These are phyloP conservation scores for Penicillium corylophilum DNA, from an alignment of 2,329 filamentous ascomycete genomes.

Conservation along the genomic window DNA sequence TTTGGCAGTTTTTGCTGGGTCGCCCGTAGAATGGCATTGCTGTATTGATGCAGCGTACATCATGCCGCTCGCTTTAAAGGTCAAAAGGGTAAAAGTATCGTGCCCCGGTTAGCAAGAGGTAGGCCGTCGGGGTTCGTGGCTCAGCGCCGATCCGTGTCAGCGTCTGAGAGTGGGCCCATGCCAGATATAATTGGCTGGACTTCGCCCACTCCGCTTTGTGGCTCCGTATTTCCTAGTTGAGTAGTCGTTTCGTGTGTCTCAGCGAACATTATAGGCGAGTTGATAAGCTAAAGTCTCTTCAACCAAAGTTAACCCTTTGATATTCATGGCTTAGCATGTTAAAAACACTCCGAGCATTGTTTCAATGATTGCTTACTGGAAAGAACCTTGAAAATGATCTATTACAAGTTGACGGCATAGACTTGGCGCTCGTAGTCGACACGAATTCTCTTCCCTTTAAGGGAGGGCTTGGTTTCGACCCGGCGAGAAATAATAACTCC, in stretches of 20 bases:
- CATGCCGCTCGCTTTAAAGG: neutral
- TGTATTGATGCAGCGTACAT: neutral
- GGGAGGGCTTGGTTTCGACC: neutral
- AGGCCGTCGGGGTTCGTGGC: neutral
- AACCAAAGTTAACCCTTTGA: neutral
- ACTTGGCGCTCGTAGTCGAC: neutral
- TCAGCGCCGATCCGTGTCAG: neutral
- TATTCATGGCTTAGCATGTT: neutral
- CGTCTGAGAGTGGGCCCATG: neutral
- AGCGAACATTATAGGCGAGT: neutral
- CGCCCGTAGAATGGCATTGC: constrained; percentile 27
- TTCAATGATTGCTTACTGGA: neutral
- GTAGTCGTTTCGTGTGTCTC: constrained; percentile 10
- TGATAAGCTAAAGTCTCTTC: neutral
- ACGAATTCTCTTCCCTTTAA: neutral
- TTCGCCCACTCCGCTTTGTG: neutral
- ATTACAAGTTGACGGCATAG: too few relatives aligned
- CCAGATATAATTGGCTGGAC: constrained; percentile 1
- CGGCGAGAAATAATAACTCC: neutral
- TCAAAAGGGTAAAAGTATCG: constrained; percentile 19
- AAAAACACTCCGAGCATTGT: neutral
- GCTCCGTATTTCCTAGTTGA: constrained; percentile 14
- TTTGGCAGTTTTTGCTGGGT: constrained; percentile 26
- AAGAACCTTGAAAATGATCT: neutral
- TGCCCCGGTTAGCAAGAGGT: neutral